These are phyloP conservation scores for Debaryomyces fabryi DNA, from an alignment of 1,139 yeast species.

Conservation along the genomic window DNA sequence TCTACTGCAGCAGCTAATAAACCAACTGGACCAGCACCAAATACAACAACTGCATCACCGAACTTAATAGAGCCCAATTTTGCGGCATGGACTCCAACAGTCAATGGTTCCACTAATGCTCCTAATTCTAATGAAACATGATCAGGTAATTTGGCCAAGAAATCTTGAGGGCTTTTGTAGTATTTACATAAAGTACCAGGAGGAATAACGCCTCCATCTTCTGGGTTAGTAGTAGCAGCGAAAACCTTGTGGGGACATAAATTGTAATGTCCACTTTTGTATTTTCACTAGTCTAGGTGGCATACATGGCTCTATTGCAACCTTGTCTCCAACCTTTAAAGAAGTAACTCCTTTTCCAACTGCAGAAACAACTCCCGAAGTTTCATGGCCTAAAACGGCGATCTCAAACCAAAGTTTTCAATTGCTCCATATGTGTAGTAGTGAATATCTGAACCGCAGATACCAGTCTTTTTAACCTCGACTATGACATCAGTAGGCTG, in stretches of 20 bases:
- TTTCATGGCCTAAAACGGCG: slow-evolving; percentile 78
- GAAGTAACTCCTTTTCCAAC: slow-evolving; percentile 63
- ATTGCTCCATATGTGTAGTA: slow-evolving; percentile 79
- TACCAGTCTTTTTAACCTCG: slow-evolving; percentile 75
- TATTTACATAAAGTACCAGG: slow-evolving; percentile 76
- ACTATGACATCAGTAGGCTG: slow-evolving; percentile 74
- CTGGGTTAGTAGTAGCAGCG: slow-evolving; percentile 75
- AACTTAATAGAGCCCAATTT: slow-evolving; percentile 67
- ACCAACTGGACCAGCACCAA: slow-evolving; percentile 96
- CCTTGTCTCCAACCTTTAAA: slow-evolving; percentile 74
- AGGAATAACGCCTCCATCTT: slow-evolving; percentile 45
- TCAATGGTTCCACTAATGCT: slow-evolving; percentile 84
- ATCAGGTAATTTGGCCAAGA: slow-evolving; percentile 77
- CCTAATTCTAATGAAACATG: slow-evolving; percentile 81
- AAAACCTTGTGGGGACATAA: slow-evolving; percentile 82
- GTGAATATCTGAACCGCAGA: slow-evolving; percentile 88
- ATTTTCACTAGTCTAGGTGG: slow-evolving; percentile 80
- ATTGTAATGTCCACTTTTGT: slow-evolving; percentile 76
- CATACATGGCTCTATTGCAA: slow-evolving; percentile 74
- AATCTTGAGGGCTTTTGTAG: slow-evolving; percentile 80
- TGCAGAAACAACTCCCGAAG: slow-evolving; percentile 70
- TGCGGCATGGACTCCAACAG: slow-evolving; percentile 85
- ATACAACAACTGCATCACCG: slow-evolving; percentile 76
- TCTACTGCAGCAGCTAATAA: slow-evolving; percentile 78
- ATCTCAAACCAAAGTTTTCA: slow-evolving; percentile 66